Percentiles rank a stretch among this genome's conserved stretches.
Evolutionary conservation across 2,329 filamentous ascomycete species (phyloP).

Genomic region (Calycina herbarum): DNA sequence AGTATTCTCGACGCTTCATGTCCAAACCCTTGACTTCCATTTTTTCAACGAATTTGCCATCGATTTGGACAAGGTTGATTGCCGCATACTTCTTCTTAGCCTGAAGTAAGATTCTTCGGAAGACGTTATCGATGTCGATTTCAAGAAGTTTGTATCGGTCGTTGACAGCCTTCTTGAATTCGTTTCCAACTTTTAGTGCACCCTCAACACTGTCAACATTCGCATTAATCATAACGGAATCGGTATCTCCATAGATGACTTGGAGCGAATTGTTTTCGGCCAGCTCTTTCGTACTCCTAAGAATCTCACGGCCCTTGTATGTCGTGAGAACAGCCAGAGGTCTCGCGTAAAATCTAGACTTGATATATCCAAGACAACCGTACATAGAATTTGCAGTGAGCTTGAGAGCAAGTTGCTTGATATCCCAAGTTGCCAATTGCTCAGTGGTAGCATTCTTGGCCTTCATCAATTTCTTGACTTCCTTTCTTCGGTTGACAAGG

Average conservation of each 20-base stretch:
- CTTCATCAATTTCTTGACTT: conserved; percentile 98
- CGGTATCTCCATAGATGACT: conserved; percentile 98
- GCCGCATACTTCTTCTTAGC: conserved; percentile 99
- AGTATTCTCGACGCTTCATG: conserved; percentile 97
- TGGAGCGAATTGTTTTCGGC: conserved; percentile 88
- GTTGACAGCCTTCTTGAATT: conserved; percentile 95
- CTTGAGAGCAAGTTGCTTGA: conserved; percentile 95
- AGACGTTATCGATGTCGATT: conserved; percentile 98
- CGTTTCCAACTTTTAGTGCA: conserved; percentile 85
- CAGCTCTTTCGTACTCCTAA: conserved; percentile 91
- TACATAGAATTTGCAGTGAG: conserved; percentile 99
- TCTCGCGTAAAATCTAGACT: conserved; percentile 94
- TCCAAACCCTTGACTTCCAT: conserved; percentile 98
- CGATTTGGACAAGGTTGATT: conserved; percentile 85
- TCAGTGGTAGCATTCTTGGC: conserved; percentile 82
- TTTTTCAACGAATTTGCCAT: conserved; percentile 89
- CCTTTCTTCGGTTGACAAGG: conserved; percentile 81
- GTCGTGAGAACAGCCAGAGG: conserved; percentile 95
- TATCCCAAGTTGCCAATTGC: conserved; percentile 92
- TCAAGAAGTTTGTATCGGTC: conserved; percentile 89
- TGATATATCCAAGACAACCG: conserved; percentile 94
- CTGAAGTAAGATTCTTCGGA: conserved; percentile 87
- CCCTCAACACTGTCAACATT: conserved; percentile 92
- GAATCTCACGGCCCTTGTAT: conserved; percentile 95
- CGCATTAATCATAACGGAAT: conserved; percentile 99